Evolutionary conservation across 805 yeast species (phyloP).

Genomic region (Candida sphagnicola): DNA sequence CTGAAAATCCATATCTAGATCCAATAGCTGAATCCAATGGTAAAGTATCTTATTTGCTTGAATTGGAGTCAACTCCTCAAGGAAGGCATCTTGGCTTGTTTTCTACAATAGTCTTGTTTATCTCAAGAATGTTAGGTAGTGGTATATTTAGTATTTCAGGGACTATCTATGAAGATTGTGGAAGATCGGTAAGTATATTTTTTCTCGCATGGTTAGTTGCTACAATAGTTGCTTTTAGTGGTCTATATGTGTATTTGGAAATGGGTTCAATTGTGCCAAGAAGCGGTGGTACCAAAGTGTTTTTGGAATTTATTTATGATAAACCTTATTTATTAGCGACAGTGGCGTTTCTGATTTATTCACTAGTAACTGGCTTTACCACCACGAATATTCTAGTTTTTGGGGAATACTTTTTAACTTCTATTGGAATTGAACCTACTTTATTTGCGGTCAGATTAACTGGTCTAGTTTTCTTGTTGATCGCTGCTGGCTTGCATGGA

Average conservation of each 20-base stretch:
- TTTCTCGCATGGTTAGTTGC: constrained; percentile 62
- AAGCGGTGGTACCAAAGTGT: constrained; percentile 74
- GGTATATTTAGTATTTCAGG: constrained; percentile 76
- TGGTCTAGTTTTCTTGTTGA: constrained; percentile 24
- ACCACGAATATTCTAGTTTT: constrained; percentile 55
- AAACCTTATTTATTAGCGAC: constrained; percentile 55
- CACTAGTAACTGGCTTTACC: constrained; percentile 52
- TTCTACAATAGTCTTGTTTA: constrained; percentile 59
- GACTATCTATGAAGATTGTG: constrained; percentile 61
- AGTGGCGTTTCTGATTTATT: constrained; percentile 46
- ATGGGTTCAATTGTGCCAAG: constrained; percentile 68
- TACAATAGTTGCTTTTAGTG: constrained; percentile 60
- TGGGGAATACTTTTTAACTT: constrained; percentile 54
- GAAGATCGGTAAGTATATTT: constrained; percentile 61
- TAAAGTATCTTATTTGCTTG: constrained; percentile 20
- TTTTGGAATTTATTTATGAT: constrained; percentile 62
- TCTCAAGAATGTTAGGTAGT: constrained; percentile 71
- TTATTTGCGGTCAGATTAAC: constrained; percentile 31
- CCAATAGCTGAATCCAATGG: constrained; percentile 8
- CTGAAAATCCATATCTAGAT: constrained; percentile 4
- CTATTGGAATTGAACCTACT: constrained; percentile 38
- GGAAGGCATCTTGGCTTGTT: constrained; percentile 72
- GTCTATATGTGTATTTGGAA: constrained; percentile 63
- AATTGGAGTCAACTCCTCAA: constrained; percentile 57
- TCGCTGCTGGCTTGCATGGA: constrained; percentile 47